Evolutionary conservation across 2,329 filamentous ascomycete genomes (phyloP).

Genomic region (Diaporthe longicolla): DNA sequence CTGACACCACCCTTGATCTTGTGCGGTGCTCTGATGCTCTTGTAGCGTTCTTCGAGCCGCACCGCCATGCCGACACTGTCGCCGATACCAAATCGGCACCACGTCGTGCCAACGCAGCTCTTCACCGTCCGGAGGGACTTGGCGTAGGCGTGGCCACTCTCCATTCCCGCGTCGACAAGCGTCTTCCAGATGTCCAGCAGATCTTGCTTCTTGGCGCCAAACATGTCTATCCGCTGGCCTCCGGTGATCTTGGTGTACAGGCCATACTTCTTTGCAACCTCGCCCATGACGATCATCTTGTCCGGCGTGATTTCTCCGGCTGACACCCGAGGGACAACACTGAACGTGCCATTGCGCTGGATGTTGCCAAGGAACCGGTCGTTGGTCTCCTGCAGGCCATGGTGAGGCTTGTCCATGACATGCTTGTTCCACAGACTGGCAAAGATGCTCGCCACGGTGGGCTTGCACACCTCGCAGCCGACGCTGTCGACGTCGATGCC

Average conservation of each 20-base stretch:
- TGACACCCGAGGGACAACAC: slow-evolving; percentile 85
- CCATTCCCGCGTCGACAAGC: slow-evolving; percentile 87
- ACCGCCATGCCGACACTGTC: slow-evolving; percentile 94
- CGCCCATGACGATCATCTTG: slow-evolving; percentile 85
- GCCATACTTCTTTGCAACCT: slow-evolving; percentile 85
- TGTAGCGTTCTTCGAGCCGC: slow-evolving; percentile 89
- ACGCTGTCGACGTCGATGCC: slow-evolving; percentile 80
- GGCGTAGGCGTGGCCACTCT: slow-evolving; percentile 91
- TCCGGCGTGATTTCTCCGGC: slow-evolving; percentile 91
- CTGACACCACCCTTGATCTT: slow-evolving; percentile 94
- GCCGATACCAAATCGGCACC: slow-evolving; percentile 90
- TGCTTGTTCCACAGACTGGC: slow-evolving; percentile 87
- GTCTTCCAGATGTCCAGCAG: slow-evolving; percentile 85
- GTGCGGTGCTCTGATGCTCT: slow-evolving; percentile 89
- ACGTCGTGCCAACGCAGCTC: slow-evolving; percentile 91
- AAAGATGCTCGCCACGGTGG: slow-evolving; percentile 84
- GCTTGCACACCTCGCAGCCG: slow-evolving; percentile 91
- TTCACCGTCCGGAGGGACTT: slow-evolving; percentile 92
- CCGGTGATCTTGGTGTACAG: slow-evolving; percentile 95
- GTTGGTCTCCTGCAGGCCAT: slow-evolving; percentile 91
- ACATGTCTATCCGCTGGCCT: slow-evolving; percentile 93
- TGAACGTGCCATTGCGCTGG: slow-evolving; percentile 91
- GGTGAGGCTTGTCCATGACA: slow-evolving; percentile 76
- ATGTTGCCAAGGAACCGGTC: slow-evolving; percentile 91
- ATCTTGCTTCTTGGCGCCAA: slow-evolving; percentile 90